Base-by-base conservation (phyloP, 345 rosid species). In the Populus tremula region DNA sequence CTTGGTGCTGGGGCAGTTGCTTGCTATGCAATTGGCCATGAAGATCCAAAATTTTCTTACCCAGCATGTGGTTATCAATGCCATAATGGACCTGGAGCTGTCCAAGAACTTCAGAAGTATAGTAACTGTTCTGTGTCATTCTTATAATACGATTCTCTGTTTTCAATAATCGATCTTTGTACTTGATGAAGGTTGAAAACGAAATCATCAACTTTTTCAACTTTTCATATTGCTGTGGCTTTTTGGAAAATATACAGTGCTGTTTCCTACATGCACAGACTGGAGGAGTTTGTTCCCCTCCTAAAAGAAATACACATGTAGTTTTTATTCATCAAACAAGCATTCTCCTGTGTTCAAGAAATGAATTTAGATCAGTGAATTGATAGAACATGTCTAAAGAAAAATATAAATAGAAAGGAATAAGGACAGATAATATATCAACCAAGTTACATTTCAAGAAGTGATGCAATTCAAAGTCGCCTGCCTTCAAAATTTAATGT, bases 1-100 rank as follows among this genome's bases (percentile, higher is more conserved):
- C 89, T 92, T 75, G 92, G 96, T 74, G 96, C 96, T 67, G 96
- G 89, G 76, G 87, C 96, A 64, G 91, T 89, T 86, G 86, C 97
- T 85, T 93, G 98, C 88, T 86, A 92, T 89, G 91, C 88, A 10
- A 83, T 87, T 71, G 96, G 97, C 84, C 90, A 83, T 71, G 81
- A 85, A 27, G 85, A 85, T 71, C 96, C 91, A 10, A 92, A 82
- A 84, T 93, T 90, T 84, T 87, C 96, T 72, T 91, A 88, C 77
- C 98, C 99, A 33, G 90, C 97, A 41, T 93, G 97, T 79, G 77
- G 88, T 76, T 86, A 85, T 69, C 93, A 87, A 82, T 83, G 88
- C 86, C 70, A 73, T 72, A 84, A 80, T 61, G 87, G 89, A 82
- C 90, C 94, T 78, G 84, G 76, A 67, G 81, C 88, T 80, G 77